Conservation (phyloP, 805 yeast species). For the Yamadazyma paraphyllophila region DNA sequence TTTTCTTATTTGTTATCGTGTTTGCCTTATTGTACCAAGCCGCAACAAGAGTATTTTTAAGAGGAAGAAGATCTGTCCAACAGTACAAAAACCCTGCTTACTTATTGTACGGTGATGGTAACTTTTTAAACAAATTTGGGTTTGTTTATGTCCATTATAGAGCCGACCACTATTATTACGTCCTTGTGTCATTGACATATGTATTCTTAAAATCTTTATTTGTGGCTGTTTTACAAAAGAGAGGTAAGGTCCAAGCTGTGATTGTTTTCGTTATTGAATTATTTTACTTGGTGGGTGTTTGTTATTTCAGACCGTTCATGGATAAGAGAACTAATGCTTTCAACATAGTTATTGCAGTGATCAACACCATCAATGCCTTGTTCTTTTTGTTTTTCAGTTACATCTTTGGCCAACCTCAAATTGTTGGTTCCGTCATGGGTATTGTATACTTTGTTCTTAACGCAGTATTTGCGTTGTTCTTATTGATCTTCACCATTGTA, state of each 20-base stretch:
- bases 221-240: constrained; percentile 79
- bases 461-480: constrained; percentile 81
- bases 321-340: constrained; percentile 93
- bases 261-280: constrained; percentile 75
- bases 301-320: constrained; percentile 84
- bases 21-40: constrained; percentile 67
- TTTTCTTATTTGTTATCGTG: constrained; percentile 59
- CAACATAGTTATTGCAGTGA: constrained; percentile 80
- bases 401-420: constrained; percentile 76
- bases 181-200: constrained; percentile 62
- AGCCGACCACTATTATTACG: constrained; percentile 85
- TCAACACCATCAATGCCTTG: constrained; percentile 77
- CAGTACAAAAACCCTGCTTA: constrained; percentile 91
- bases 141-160: constrained; percentile 88
- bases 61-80: constrained; percentile 68
- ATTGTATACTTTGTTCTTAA: constrained; percentile 85
- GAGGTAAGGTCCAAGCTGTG: constrained; percentile 81
- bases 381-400: constrained; percentile 88
- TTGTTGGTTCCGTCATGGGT: constrained; percentile 90
- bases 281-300: constrained; percentile 59
- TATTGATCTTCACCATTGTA: constrained; percentile 80
- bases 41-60: constrained; percentile 64
- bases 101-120: constrained; percentile 79
- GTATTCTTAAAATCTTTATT: constrained; percentile 72
- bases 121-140: constrained; percentile 81